A percentile compares a stretch with the other conserved stretches of the same genome.
Conservation (phyloP, 805 yeast species). For the Kurtzmaniella cleridarum region DNA sequence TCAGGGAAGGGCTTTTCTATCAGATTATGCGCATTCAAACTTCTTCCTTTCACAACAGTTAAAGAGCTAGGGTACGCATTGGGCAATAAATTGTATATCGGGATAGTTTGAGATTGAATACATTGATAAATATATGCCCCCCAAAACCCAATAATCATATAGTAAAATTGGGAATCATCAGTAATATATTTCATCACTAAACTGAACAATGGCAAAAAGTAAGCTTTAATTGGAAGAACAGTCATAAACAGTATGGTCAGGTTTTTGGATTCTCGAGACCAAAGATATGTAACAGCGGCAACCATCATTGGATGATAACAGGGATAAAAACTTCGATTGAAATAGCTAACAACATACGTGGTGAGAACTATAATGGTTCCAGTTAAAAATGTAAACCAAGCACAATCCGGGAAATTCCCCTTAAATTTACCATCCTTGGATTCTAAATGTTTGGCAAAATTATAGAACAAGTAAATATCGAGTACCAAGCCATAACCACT, state of each 20-base stretch:
- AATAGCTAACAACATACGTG: constrained; percentile 22
- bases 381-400: constrained; percentile 47
- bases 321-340: constrained; percentile 15
- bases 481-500: constrained; percentile 30
- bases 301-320: constrained; percentile 37
- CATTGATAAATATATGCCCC: constrained; percentile 61
- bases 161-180: constrained; percentile 37
- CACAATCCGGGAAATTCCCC: constrained; percentile 48
- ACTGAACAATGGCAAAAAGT: constrained; percentile 45
- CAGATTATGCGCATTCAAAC: too few species aligned
- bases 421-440: constrained; percentile 38
- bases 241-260: constrained; percentile 49
- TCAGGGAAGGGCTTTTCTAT: too few species aligned
- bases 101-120: constrained; percentile 50
- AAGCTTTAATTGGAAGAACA: constrained; percentile 48
- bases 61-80: constrained; percentile 18
- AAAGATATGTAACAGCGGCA: constrained; percentile 53
- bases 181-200: constrained; percentile 30
- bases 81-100: constrained; percentile 34
- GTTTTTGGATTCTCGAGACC: constrained; percentile 56
- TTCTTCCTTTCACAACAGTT: constrained; percentile 6
- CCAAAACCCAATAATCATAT: constrained; percentile 44
- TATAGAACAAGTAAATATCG: constrained; percentile 53
- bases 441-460: constrained; percentile 54
- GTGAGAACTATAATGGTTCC: constrained; percentile 41